phyloP scores from a whole-genome alignment of 1,284 basidiomycete species.

The Ceratobasidium sp. region DNA sequence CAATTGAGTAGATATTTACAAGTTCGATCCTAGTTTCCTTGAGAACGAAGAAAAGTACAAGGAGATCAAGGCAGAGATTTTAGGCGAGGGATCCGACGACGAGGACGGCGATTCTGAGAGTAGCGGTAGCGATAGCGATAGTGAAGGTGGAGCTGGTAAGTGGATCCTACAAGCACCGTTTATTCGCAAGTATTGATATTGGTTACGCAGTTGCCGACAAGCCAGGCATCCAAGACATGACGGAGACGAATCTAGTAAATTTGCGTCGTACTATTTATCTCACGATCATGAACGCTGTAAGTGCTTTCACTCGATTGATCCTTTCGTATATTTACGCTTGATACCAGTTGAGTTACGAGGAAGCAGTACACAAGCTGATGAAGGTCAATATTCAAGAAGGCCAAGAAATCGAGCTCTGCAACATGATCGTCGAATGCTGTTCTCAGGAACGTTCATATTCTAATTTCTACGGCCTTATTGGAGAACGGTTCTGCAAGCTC shows the following conservation, averaged over 20 bases:
- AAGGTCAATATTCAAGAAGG: conserved; percentile 94
- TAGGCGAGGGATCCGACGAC: conserved; percentile 80
- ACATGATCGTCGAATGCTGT: conserved; percentile 99
- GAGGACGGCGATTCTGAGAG: conserved; percentile 62
- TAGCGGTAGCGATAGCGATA: conserved; percentile 66
- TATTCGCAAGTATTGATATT: conserved; percentile 9
- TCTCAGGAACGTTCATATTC: conserved; percentile 98
- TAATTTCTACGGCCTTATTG: conserved; percentile 95
- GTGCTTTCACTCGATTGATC: conserved; percentile 44
- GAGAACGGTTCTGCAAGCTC: conserved; percentile 96
- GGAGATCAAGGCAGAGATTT: conserved; percentile 92
- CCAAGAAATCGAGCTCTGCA: conserved; percentile 95
- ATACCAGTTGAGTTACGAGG: conserved; percentile 88
- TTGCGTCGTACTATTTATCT: conserved; percentile 94
- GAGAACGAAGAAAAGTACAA: conserved; percentile 96
- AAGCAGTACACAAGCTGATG: conserved; percentile 97
- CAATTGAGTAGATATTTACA: conserved; percentile 86
- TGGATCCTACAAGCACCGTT: not conserved
- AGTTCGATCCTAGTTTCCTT: conserved; percentile 88
- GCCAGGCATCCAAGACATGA: conserved; percentile 93
- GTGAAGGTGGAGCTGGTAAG: conserved; percentile 64
- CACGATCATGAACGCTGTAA: conserved; percentile 94
- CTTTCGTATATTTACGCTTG: conserved; percentile 38
- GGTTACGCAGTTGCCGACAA: conserved; percentile 71
- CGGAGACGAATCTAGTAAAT: conserved; percentile 96